Evolutionary conservation across 331 rosid genomes (phyloP).

Genomic region (Prunus yedoensis): DNA sequence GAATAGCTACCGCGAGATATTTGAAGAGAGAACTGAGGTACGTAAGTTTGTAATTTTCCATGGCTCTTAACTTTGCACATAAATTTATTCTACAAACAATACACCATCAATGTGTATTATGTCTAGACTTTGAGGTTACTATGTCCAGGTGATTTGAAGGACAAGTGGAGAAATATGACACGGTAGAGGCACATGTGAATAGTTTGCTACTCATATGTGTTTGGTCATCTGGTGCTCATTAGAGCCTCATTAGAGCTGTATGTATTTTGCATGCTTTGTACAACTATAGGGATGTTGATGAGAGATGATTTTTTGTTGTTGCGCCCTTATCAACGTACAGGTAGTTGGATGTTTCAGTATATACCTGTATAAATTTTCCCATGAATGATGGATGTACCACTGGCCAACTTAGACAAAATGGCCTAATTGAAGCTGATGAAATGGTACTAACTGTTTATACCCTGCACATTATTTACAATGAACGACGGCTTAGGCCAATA

Average conservation of each 20-base stretch:
- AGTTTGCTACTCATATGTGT: conserved; percentile 12
- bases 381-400: neutral
- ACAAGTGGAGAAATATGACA: conserved; percentile 83
- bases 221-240: neutral
- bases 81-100: neutral
- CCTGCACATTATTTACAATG: neutral
- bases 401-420: neutral
- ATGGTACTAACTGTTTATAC: neutral
- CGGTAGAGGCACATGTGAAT: conserved; percentile 22
- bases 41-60: conserved; percentile 15
- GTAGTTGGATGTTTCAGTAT: neutral
- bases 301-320: neutral
- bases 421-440: neutral
- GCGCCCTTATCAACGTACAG: neutral
- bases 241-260: neutral
- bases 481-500: no score
- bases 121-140: conserved; percentile 5
- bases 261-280: neutral
- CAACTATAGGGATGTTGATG: neutral
- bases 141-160: conserved; percentile 79
- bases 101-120: neutral
- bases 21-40: conserved; percentile 76
- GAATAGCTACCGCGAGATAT: conserved; percentile 45
- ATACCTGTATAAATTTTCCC: neutral
- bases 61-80: neutral